Evolutionary conservation across 306 rosid genomes (phyloP), one percentile per base, ranked within the genome.

Genomic region (Pueraria montana): DNA sequence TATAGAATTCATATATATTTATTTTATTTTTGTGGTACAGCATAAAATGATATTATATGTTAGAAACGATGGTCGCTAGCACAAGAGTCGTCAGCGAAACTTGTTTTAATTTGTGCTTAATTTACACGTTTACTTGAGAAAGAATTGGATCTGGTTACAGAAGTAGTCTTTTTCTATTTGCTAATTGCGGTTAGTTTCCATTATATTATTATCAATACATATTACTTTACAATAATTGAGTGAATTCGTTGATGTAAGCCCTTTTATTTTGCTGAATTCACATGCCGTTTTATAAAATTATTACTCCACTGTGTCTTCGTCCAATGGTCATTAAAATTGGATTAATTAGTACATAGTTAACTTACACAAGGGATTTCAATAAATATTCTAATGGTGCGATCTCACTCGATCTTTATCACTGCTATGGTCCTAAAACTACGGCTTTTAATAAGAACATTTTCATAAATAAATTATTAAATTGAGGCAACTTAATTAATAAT

Each of bases 141-240:
- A 77, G 42, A 26, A 78, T 71, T 49, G 17, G 61, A 59, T 64
- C 67, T 17, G 50, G 65, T 68, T 68, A 46, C 27, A 27, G 36
- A 26, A 24, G 0, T 8, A 73, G 81, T 79, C 84, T 63, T 84
- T 83, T 70, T 78, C 34, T 62, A 50, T 52, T 72, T 62, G 32
- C 55, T 71, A 11, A 59, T 59, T 65, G 18, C 0, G 14, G 56
- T 79, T 84, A 76, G 58, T 65, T 43, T 78, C 4, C 65, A 66
- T 62, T 50, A 71, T 82, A 40, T 16, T 18, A 26, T 1, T 46
- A 58, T 24, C 52, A 63, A 0, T 32, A 18, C 13, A 43, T 76
- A 58, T 71, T 72, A 20, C 3, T 64, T 38, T 49, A 52, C 23
- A 8, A 63, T 78, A 84, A 21, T 40, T 49, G 27, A 38, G 79